Base-by-base conservation (phyloP, 441 rosid species). In the Manihot esculenta region DNA sequence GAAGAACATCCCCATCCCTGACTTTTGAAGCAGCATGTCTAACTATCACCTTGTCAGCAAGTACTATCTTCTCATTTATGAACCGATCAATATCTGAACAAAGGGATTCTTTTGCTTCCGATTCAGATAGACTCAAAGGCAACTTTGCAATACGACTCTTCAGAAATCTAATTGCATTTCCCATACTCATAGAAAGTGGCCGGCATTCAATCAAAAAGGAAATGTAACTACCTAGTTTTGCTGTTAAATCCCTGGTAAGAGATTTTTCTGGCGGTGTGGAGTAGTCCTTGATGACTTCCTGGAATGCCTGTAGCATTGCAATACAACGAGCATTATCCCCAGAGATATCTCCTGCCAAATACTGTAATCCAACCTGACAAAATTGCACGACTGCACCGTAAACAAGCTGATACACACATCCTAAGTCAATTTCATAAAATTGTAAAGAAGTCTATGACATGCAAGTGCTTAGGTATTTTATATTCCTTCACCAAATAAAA, bases 311-410 rank as follows among this genome's bases (percentile, higher is more conserved):
- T 62, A 94, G 93, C 99, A 94, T 94, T 44, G 96, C 97, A 64
- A 94, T 88, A 68, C 99, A 94, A n/a, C 97, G 93, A 18, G 97
- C 99, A 84, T 94, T 94, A 47, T 97, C 93, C 51, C 99, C 98
- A 64, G 79, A 78, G 53, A 92, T 78, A 84, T 94, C 97, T 69
- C 97, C 98, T 2, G 89, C 86, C 64, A 92, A 81, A 80, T 89
- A 92, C 55, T 89, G 93, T 66, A 92, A 86, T 49, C 98, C 99
- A 72, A 88, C 98, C 99, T 94, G 80, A 72, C 73, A 71, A 73
- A 72, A 68, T 62, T 69, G 74, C 63, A 73, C n/a, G 57, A 30
- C 54, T 23, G 68, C 65, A 64, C 62, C 42, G 58, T 67, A 44
- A 68, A 75, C 26, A 67, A 51, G 69, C 71, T 65, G 56, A 54